Evolutionary conservation across 106 monocot genomes (phyloP).

Genomic region (Allium sativum): DNA sequence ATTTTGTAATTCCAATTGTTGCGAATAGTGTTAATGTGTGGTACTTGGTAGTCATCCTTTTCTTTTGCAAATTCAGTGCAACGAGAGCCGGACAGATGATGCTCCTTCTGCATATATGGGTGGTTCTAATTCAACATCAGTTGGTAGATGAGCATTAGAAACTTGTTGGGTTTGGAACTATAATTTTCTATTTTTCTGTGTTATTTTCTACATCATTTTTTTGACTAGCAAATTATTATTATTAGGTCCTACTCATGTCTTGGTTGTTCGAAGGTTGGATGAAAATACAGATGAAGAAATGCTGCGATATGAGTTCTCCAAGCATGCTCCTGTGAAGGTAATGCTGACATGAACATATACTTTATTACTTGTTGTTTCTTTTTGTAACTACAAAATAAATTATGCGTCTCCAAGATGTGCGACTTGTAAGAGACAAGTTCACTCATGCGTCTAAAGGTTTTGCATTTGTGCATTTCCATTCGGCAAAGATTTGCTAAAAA

Average conservation of each 20-base stretch:
- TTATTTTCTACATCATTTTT: neutral
- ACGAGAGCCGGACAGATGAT: too few species aligned
- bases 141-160: conserved; percentile 70
- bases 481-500: too few species aligned
- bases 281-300: conserved; percentile 99
- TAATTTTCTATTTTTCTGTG: neutral
- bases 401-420: conserved; percentile 63
- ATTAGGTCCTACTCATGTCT: too few species aligned
- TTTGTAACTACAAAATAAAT: too few species aligned
- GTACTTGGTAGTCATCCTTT: too few species aligned
- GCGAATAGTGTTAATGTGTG: too few species aligned
- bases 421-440: conserved; percentile 88
- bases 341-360: too few species aligned
- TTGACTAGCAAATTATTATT: conserved; percentile 13
- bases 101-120: too few species aligned
- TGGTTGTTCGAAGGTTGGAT: conserved; percentile 90
- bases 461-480: too few species aligned
- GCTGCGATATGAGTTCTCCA: conserved; percentile 91
- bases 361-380: too few species aligned
- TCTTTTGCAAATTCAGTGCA: too few species aligned
- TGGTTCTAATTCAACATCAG: conserved; percentile 20
- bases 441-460: conserved; percentile 97
- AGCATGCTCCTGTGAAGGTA: conserved; percentile 92
- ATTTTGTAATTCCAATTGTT: too few species aligned
- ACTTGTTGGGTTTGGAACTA: conserved; percentile 21